Evolutionary conservation across 1,284 basidiomycete species (phyloP), one percentile per base, ranked within the genome.

Genomic region (Cystobasidiaceae sp.): DNA sequence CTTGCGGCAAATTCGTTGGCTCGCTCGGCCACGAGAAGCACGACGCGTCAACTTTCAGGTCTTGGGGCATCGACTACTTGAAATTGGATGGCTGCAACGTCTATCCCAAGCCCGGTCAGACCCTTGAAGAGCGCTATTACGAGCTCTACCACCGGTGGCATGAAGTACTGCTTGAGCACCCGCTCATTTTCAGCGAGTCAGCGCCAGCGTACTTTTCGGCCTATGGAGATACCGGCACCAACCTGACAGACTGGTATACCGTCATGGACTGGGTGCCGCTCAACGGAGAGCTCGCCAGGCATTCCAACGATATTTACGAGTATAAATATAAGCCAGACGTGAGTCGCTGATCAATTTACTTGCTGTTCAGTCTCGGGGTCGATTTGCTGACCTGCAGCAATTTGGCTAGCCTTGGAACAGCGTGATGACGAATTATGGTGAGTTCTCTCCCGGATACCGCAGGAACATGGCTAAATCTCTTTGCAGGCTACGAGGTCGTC

Each of bases 51-150:
- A 76, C 75, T 8, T 82, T 80, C 65, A 79, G 79, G 5, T 75
- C 74, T 9, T 82, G 81, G 81, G 80, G 80, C 45, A 80, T 79
- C 25, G 81, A 82, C 70, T 81, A 81, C 72, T 73, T 82, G 55
- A 82, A 82, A 72, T 80, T 81, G 58, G 81, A 82, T 64, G 81
- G 82, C 61, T 81, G 81, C 65, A 82, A 78, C 71, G 76, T 80
- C 15, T 79, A 80, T 23, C 79, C 73, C 69, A 48, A 71, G n/a
- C 79, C 80, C 2, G 79, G 19, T 23, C 57, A 59, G 23, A 59
- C 57, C 8, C 57, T 59, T 5, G 57, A 49, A 25, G 44, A 59
- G 28, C n/a, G 43, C 30, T 59, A 59, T 25, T 59, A 59, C 23
- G 57, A 59, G 32, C 17, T 59, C 15, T 59, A 59, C 32, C 57